Base-by-base conservation (phyloP, 2,329 filamentous ascomycete species). In the Paracamarosporium sp. region DNA sequence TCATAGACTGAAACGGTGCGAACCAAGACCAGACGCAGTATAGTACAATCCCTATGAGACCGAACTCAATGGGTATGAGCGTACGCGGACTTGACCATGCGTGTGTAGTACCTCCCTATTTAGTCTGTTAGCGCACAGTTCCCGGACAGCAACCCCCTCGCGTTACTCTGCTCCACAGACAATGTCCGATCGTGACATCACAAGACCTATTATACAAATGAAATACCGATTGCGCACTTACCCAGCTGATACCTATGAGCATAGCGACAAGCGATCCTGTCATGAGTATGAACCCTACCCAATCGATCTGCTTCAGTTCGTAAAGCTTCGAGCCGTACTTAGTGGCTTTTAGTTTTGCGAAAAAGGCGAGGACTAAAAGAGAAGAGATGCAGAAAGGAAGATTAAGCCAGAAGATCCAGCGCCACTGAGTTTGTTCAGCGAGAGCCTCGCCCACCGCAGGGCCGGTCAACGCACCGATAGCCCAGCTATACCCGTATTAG, bases 271-370 rank as follows among this genome's bases (percentile, higher is more conserved):
- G 76, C 35, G 82, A 82, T 5, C 76, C 81, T n/a, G 85, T 78
- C 64, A 90, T 88, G 3, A 90, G 62, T 0, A 82, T 53, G 1
- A 82, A 81, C 0, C 88, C 88, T 27, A 84, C 47, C 80, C 84
- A 89, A 66, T 90, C 87, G 31, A 90, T 81, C 12, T 79, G 77
- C 30, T 70, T 73, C 1, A 85, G 68, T 57, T 85, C 85, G 27
- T 76, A 65, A 3, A 66, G 20, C 20, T 84, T 68, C 15, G 75
- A 75, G 35, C 77, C 33, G 76, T 78, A 27, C 12, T 58, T 38
- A 5, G 59, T 59, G 33, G 56, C 33, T 31, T 62, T 62, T 1
- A 70, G 51, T 20, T 63, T 52, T 8, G 88, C 74, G 65, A 85
- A 85, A 24, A 86, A 61, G 1, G 71, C 66, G 2, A 76, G 66